These are phyloP conservation scores for Betula pendula DNA, from an alignment of 306 rosid species.

Conservation along the genomic window DNA sequence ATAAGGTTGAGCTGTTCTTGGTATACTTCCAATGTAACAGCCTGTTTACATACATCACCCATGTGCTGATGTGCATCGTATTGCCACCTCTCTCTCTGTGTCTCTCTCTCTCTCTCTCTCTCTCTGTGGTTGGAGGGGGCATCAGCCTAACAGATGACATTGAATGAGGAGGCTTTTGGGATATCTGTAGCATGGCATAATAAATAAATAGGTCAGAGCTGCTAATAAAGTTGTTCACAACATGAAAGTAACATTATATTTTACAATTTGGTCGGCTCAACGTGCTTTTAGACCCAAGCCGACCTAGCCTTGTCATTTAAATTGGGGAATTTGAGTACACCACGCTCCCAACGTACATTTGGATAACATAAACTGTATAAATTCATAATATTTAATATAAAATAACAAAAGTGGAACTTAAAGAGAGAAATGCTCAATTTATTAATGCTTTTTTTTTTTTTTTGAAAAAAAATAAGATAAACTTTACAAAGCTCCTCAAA, in stretches of 20 bases:
- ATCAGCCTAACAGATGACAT: neutral
- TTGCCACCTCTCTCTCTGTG: no score
- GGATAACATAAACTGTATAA: neutral
- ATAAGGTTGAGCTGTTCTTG: conserved; percentile 23
- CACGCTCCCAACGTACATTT: neutral
- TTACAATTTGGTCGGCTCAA: neutral
- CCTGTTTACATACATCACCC: conserved; percentile 38
- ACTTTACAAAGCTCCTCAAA: no score
- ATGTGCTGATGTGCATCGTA: conserved; percentile 23
- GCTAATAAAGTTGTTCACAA: neutral
- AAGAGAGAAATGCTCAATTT: no score
- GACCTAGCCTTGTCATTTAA: neutral
- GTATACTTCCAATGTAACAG: neutral
- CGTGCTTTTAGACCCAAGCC: neutral
- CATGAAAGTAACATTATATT: neutral
- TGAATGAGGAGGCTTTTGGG: no score
- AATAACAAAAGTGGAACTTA: no score
- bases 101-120: neutral
- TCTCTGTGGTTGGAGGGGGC: no score
- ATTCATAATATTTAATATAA: no score
- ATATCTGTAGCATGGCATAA: neutral
- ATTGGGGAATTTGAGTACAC: neutral
- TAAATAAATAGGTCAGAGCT: neutral
- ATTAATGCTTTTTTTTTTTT: no score
- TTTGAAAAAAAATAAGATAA: no score